These are phyloP conservation scores for Ophiocordyceps australis DNA, from an alignment of 2,329 filamentous ascomycete genomes.

Conservation along the genomic window DNA sequence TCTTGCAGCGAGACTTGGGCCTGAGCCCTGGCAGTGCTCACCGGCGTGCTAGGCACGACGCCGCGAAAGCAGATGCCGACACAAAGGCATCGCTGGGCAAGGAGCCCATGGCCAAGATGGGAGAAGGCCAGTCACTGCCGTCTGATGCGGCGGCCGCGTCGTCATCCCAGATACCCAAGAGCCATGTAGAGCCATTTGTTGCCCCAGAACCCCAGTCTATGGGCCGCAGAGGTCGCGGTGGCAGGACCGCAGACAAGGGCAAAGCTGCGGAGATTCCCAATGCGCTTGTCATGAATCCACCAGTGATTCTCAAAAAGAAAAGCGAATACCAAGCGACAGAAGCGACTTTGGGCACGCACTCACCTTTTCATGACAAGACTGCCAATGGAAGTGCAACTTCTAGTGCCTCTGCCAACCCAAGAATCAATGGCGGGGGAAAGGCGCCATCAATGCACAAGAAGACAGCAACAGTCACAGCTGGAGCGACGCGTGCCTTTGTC, in stretches of 20 bases:
- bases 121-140: conserved; percentile 6
- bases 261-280: conserved; percentile 15
- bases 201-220: conserved; percentile 10
- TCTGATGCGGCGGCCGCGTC: conserved; percentile 5
- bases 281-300: conserved; percentile 11
- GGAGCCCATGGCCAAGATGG: conserved; percentile 7
- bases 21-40: conserved; percentile 45
- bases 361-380: conserved; percentile 3
- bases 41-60: conserved; percentile 39
- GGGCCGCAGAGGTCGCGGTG: conserved; percentile 14
- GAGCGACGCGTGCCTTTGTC: conserved; percentile 51
- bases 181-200: conserved; percentile 5
- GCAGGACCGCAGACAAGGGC: conserved; percentile 19
- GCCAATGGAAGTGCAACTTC: conserved; percentile 5
- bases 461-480: conserved; percentile 10
- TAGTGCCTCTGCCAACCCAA: conserved; percentile 5
- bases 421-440: conserved; percentile 9
- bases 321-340: conserved; percentile 10
- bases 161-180: conserved; percentile 8
- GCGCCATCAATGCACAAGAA: conserved; percentile 14
- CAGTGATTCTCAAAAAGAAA: conserved; percentile 23
- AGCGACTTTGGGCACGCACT: conserved; percentile 4
- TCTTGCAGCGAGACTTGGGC: conserved; percentile 47
- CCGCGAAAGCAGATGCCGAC: conserved; percentile 34
- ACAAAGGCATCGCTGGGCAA: conserved; percentile 19